phyloP scores from a whole-genome alignment of 352 stramenopile genomes.

The Thraustochytrium sp. region DNA sequence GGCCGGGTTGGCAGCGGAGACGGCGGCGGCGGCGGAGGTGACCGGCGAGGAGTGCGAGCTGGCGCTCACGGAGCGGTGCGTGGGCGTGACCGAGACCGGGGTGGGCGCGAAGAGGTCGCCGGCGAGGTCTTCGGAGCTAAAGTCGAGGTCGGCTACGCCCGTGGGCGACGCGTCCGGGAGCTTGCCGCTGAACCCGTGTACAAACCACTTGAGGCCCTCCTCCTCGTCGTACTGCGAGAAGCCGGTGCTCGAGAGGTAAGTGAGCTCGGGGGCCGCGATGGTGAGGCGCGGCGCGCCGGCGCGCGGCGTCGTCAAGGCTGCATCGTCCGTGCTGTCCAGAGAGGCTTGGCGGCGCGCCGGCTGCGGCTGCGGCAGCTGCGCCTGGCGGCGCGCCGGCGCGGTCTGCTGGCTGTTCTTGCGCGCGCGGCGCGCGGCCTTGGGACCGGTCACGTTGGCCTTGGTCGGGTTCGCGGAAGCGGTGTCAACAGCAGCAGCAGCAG shows the following conservation, averaged over 20 bases:
- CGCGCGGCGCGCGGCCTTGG: background rate
- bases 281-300: background rate
- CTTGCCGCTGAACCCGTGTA: background rate
- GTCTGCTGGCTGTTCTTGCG: background rate
- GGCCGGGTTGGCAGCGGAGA: background rate
- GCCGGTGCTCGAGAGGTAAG: background rate
- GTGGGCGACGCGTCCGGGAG: slow-evolving; percentile 25
- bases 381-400: background rate
- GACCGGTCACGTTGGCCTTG: background rate
- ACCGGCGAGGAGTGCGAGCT: background rate
- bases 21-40: background rate
- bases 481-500: background rate
- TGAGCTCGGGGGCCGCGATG: background rate
- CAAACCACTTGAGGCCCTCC: slow-evolving; percentile 15
- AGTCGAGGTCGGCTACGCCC: slow-evolving; percentile 8
- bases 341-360: too few relatives aligned
- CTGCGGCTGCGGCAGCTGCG: background rate
- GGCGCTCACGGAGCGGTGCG: background rate
- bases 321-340: too few relatives aligned
- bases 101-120: background rate
- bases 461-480: background rate
- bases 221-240: background rate
- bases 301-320: background rate
- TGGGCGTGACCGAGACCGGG: background rate
- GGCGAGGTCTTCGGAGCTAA: background rate